Base-by-base conservation (phyloP, 2,329 filamentous ascomycete genomes). In the Tympanopsis confertula region DNA sequence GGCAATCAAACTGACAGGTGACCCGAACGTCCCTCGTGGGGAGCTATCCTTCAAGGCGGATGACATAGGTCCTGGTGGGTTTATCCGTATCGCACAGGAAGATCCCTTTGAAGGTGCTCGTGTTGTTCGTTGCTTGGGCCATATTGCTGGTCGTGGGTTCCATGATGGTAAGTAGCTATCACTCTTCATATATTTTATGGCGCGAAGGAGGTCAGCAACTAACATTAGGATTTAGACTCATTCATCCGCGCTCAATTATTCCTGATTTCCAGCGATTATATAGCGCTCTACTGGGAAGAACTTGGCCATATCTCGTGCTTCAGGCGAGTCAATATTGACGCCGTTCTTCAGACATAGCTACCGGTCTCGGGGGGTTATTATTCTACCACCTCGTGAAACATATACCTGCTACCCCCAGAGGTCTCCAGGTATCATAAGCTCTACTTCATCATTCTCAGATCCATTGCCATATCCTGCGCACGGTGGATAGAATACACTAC, bases 241-340 rank as follows among this genome's bases (percentile, higher is more conserved):
- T 29, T 19, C 15, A 26, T 20, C 26, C 15, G 4, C n/a, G 81
- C 79, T 1, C 77, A 88, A 46, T 67, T 95, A 17, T 77, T 94
- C 36, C 67, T 95, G 24, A 69, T 93, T 28, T 87, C 82, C 2
- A 71, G 77, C n/a, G 67, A 94, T 51, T 68, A 71, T 29, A 55
- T 95, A 39, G 88, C 86, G 2, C 85, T 89, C 52, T 82, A 86
- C 52, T 95, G 88, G 88, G 63, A 83, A 36, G 63, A 56, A 1
- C 72, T 74, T 44, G 65, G 66, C 0, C 71, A 78, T 39, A 71
- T 81, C 35, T 78, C 67, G 47, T 79, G 66, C 48, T 79, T 71
- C 39, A 59, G 74, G 47, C 62, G 77, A 39, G 70, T 82, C 3
- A 54, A 79, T 35, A 68, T 82, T 39, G 71, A 79, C 40, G 22